phyloP scores from a whole-genome alignment of 495 filamentous ascomycete species.

The Lepidopterella palustris region DNA sequence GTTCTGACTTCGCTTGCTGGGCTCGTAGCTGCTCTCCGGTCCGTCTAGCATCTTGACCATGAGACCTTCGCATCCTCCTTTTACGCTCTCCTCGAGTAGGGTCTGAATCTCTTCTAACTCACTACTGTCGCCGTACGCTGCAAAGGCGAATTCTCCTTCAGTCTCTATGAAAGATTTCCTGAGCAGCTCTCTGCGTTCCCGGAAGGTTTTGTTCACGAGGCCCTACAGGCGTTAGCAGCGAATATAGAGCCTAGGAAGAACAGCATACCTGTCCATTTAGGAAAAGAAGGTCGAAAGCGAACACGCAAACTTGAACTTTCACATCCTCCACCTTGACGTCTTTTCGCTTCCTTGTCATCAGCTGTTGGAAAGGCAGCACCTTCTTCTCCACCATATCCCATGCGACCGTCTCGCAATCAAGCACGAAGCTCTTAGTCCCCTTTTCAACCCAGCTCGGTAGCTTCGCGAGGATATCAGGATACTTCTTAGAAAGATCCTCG shows the following conservation, averaged over 20 bases:
- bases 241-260: background rate
- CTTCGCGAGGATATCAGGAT: slow-evolving; percentile 87
- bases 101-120: slow-evolving; percentile 87
- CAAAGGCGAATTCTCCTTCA: slow-evolving; percentile 89
- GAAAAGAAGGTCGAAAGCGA: slow-evolving; percentile 92
- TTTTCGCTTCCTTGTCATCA: slow-evolving; percentile 97
- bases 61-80: slow-evolving; percentile 89
- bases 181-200: slow-evolving; percentile 75
- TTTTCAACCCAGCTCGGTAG: slow-evolving; percentile 82
- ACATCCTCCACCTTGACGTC: slow-evolving; percentile 97
- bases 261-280: slow-evolving; percentile 74
- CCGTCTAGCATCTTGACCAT: slow-evolving; percentile 99
- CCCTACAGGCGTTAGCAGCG: slow-evolving; percentile 42
- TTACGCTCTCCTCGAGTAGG: slow-evolving; percentile 87
- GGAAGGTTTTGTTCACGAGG: slow-evolving; percentile 76
- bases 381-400: slow-evolving; percentile 93
- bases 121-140: slow-evolving; percentile 77
- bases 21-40: slow-evolving; percentile 84
- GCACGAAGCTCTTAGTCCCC: slow-evolving; percentile 85
- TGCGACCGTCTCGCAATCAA: slow-evolving; percentile 97
- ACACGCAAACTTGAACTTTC: slow-evolving; percentile 95
- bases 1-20: slow-evolving; percentile 88
- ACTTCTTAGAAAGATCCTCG: slow-evolving; percentile 94
- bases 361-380: slow-evolving; percentile 90
- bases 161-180: slow-evolving; percentile 63